Base-by-base conservation (phyloP, 768 basidiomycete genomes). In the Lepiota venenata region DNA sequence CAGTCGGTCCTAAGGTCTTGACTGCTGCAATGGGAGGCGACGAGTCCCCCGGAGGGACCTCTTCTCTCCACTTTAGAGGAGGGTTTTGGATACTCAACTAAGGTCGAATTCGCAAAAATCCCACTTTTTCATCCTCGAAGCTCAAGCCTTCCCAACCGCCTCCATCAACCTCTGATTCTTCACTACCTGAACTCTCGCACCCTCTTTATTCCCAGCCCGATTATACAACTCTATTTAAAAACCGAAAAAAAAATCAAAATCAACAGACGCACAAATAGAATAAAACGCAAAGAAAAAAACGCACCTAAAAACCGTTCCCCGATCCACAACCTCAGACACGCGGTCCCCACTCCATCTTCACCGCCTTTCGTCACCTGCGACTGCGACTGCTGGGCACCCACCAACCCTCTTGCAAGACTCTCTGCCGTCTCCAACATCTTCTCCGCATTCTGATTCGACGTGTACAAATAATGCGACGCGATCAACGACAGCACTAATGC, bases 381-480 rank as follows among this genome's bases (percentile, higher is more conserved):
- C n/a, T n/a, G n/a, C n/a, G n/a, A n/a, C 35, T 61, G 62, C 39
- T 67, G 67, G 6, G 81, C 81, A 20, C 88, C 87, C 48, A 91
- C 87, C 48, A 91, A 74, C 3, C 88, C 88, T 9, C 82, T 83
- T 0, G 84, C 86, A 1, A 91, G 74, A 61, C 84, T 83, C 61
- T 86, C 86, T 43, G 83, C 85, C 2, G 85, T 83, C 12, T 72
- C 73, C 1, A 92, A 68, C 73, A 89, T 86, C 50, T 75, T 71
- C 62, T 76, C 72, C 5, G 89, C 88, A 56, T 90, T 83, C n/a
- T 83, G 81, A 2, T 74, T 74, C 0, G 87, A 79, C 0, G 89
- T 90, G 52, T 88, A 80, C 22, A 87, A 61, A 56, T 89, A 91
- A 57, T 90, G 85, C 22, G 84, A 77, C 1, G 88, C 77, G 10